These are phyloP conservation scores for Fomitopsis pinicola DNA, from an alignment of 1,284 basidiomycete genomes.

Conservation along the genomic window DNA sequence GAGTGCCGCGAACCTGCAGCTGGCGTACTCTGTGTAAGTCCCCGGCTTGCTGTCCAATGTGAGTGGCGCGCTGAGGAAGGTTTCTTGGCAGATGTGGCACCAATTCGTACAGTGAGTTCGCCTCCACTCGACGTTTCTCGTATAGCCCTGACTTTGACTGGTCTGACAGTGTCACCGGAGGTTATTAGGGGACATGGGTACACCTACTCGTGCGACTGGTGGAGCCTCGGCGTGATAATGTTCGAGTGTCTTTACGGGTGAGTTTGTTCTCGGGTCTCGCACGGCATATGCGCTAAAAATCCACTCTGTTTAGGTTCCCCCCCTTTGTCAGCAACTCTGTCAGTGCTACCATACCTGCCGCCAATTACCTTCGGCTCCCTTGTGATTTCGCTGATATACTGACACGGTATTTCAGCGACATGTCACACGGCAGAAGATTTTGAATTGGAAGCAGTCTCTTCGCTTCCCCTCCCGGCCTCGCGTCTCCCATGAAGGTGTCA, in stretches of 20 bases:
- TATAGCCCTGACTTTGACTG: not conserved
- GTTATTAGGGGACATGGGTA: constrained; percentile 93
- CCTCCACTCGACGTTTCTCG: not conserved
- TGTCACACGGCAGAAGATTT: constrained; percentile 86
- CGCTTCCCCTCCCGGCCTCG: constrained; percentile 83
- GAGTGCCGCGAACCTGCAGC: constrained; percentile 34
- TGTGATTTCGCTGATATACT: not conserved
- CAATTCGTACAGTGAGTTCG: constrained; percentile 82
- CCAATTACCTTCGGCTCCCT: not conserved
- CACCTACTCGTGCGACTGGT: constrained; percentile 95
- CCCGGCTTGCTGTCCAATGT: constrained; percentile 16
- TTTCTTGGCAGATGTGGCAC: constrained; percentile 66
- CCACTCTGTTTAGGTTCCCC: constrained; percentile 62
- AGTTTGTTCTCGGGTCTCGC: constrained; percentile 24
- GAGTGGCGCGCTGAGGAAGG: constrained; percentile 11
- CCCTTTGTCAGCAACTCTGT: constrained; percentile 92
- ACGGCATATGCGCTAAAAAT: constrained; percentile 13
- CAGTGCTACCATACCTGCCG: constrained; percentile 24
- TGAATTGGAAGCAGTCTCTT: constrained; percentile 88
- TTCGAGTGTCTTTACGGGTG: constrained; percentile 88
- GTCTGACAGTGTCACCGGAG: constrained; percentile 80
- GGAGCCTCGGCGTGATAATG: constrained; percentile 94
- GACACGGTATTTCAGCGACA: constrained; percentile 53
- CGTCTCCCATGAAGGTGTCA: constrained; percentile 82
- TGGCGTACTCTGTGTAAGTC: constrained; percentile 90